Conservation (phyloP, 331 rosid genomes). For the Spiraea crenata region DNA sequence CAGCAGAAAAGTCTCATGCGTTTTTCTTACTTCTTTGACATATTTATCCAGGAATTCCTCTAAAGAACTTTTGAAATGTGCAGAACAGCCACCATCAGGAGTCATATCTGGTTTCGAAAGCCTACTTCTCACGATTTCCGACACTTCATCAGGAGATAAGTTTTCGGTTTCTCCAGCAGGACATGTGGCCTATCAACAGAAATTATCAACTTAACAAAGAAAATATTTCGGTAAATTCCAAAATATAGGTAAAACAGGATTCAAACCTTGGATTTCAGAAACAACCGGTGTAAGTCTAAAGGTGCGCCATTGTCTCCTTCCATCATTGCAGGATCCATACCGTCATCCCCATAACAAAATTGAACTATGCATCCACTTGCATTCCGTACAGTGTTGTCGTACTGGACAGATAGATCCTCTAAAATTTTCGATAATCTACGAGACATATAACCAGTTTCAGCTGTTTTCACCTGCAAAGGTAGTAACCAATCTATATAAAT, state of each 20-base stretch:
- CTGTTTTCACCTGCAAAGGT: constrained; percentile 85
- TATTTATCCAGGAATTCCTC: constrained; percentile 50
- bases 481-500: constrained; percentile 14
- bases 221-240: constrained; percentile 13
- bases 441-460: constrained; percentile 97
- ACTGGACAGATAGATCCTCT: constrained; percentile 81
- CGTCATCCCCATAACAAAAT: constrained; percentile 92
- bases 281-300: constrained; percentile 71
- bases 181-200: constrained; percentile 59
- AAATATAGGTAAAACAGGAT: constrained; percentile 19
- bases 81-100: constrained; percentile 57
- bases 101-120: constrained; percentile 51
- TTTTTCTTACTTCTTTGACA: constrained; percentile 33
- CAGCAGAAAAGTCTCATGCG: constrained; percentile 25
- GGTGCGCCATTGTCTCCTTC: constrained; percentile 89
- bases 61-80: constrained; percentile 50
- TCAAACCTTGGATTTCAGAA: constrained; percentile 74
- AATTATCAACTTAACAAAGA: constrained; percentile 6
- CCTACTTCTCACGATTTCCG: constrained; percentile 52
- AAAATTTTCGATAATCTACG: constrained; percentile 85
- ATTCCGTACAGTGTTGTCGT: constrained; percentile 80
- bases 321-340: constrained; percentile 95
- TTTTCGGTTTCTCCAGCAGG: constrained; percentile 51
- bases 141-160: constrained; percentile 61
- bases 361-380: constrained; percentile 75